Evolutionary conservation across 2,329 filamentous ascomycete genomes (phyloP), one percentile per base, ranked within the genome.

Genomic region (Botrytis elliptica): DNA sequence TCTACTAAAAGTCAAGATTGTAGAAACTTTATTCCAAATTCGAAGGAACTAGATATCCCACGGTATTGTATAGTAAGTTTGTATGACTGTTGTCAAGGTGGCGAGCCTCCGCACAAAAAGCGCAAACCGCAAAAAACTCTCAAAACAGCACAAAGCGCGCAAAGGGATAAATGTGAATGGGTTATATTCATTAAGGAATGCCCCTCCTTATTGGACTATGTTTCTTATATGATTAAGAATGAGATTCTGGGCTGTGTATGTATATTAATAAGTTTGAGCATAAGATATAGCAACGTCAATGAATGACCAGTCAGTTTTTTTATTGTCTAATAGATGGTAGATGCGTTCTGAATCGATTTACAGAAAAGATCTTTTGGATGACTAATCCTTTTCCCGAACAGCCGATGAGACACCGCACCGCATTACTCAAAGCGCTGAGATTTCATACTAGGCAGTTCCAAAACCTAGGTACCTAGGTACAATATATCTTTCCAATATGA

Each of bases 51-150:
- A 57, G 49, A 57, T 22, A 42, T 64, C n/a, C 29, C 33, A 65
- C 8, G 40, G 18, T 14, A 14, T 33, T 65, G 52, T 57, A 57
- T 57, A 57, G 52, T 33, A 29, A 57, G 6, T 18, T 29, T 57
- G n/a, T 29, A 57, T 57, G 52, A 18, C 52, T 57, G n/a, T 42
- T n/a, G 18, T 25, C 18, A 22, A 59, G 52, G 49, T 69, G 66
- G 66, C 66, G 36, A 69, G 38, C 40, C 25, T 42, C 9, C 66
- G 66, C 66, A 69, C 49, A 69, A 69, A 69, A 69, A 69, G 22
- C 66, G 66, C 66, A 69, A 57, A 69, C 63, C 46, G 65, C 46
- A 22, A 55, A 67, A 67, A 55, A 52, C 33, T n/a, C 64, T 66
- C 64, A 66, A 49, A 33, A 29, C 65, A 29, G 49, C 66, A 57